phyloP scores from a whole-genome alignment of 2,329 filamentous ascomycete genomes.

The Aspergillus pseudoterreus region DNA sequence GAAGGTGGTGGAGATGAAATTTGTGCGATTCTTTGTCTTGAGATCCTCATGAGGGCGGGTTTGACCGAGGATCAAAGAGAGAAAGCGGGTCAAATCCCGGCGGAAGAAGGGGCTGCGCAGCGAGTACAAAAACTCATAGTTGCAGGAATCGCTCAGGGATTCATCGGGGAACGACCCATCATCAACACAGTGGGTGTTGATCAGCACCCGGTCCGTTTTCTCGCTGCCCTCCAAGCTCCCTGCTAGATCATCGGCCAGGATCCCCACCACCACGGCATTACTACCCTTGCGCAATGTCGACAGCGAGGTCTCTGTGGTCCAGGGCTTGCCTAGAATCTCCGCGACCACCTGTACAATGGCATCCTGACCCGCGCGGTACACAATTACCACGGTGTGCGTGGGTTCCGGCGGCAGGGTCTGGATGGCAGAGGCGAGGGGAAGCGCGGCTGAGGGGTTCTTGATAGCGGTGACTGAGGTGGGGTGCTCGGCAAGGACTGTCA shows the following conservation, averaged over 20 bases:
- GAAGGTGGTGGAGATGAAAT: conserved; percentile 84
- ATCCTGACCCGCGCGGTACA: conserved; percentile 70
- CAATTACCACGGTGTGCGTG: conserved; percentile 52
- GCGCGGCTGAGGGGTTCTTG: conserved; percentile 15
- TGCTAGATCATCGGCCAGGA: conserved; percentile 56
- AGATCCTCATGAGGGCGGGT: conserved; percentile 73
- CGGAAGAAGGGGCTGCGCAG: conserved; percentile 64
- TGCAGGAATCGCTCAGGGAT: conserved; percentile 63
- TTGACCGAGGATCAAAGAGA: conserved; percentile 76
- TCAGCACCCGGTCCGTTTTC: conserved; percentile 59
- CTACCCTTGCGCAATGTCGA: conserved; percentile 52
- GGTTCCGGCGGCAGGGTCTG: conserved; percentile 12
- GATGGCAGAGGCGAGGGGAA: conserved; percentile 7
- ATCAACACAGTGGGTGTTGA: conserved; percentile 74
- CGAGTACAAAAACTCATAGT: conserved; percentile 85
- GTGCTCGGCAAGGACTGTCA: conserved; percentile 25
- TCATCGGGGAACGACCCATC: conserved; percentile 66
- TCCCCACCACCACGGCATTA: conserved; percentile 64
- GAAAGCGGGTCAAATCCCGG: conserved; percentile 72
- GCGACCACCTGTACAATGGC: conserved; percentile 71
- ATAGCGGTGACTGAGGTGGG: conserved; percentile 18
- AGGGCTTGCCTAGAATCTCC: conserved; percentile 73
- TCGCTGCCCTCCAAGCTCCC: conserved; percentile 57
- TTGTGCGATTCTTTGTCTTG: conserved; percentile 67
- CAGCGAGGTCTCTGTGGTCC: conserved; percentile 57